Base-by-base conservation (phyloP, 106 monocot genomes). In the Apostasia shenzhenica region DNA sequence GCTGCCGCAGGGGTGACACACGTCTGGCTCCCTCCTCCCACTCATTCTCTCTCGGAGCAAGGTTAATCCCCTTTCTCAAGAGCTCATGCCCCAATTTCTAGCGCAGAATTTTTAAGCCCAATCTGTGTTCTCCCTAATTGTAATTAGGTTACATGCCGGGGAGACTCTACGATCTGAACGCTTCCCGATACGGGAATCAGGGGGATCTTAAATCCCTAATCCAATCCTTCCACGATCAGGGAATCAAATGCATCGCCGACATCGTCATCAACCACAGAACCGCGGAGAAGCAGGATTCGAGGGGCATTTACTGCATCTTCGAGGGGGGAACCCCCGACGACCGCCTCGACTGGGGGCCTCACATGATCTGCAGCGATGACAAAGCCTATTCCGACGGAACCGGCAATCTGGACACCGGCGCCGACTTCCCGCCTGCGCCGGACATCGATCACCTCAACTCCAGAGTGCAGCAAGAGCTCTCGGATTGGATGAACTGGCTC, bases 21-120 rank as follows among this genome's bases (percentile, higher is more conserved):
- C 49, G 90, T 90, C 44, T 90, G 90, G 90, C 86, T 90, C 13
- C 90, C 90, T 60, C 90, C 90, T 8, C 70, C 90, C 60, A 83
- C 90, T 0, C 81, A 86, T 5, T 90, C 90, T 1, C 76, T 90
- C 41, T 41, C 76, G 10, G 71, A 73, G n/a, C 86, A 90, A 86
- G 90, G 90, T 82, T 42, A 2, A 1, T 54, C n/a, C 14, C 6
- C 41, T 42, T 42, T 13, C 1, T 38, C 2, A 41, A 59, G 1
- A 8, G 52, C 11, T 11, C 6, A 52, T 52, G 9, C 4, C 52
- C 1, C 6, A 11, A 52, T 11, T 52, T 52, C 52, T 1, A 52
- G 52, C 52, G 11, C 52, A 52, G 6, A 52, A 52, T 52, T 11
- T 52, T 52, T 6, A 52, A 52, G 52, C 11, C 52, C 1, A 3